Evolutionary conservation across 2,329 filamentous ascomycete genomes (phyloP).

Genomic region (Cytospora mali): DNA sequence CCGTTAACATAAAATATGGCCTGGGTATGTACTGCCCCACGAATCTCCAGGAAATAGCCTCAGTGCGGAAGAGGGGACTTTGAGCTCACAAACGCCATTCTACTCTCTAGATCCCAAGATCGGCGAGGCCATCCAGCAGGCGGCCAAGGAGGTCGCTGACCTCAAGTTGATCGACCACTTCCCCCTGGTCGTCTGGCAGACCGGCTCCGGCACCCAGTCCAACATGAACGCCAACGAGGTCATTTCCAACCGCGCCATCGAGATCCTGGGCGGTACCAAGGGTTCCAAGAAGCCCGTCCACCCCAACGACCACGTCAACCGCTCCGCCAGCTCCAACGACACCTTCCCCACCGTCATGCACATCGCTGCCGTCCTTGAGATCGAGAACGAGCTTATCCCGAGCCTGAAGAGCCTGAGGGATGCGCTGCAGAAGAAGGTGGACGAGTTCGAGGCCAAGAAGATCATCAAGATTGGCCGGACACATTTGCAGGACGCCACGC

Average conservation of each 20-base stretch:
- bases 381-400: slow-evolving; percentile 84
- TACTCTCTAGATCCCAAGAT: slow-evolving; percentile 73
- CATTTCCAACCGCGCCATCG: slow-evolving; percentile 98
- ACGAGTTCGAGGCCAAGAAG: slow-evolving; percentile 79
- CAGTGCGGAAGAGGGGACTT: not conserved
- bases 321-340: slow-evolving; percentile 97
- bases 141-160: slow-evolving; percentile 87
- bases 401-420: slow-evolving; percentile 79
- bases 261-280: slow-evolving; percentile 92
- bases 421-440: slow-evolving; percentile 84
- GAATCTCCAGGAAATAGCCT: not conserved
- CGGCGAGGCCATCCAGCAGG: slow-evolving; percentile 91
- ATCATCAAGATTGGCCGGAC: slow-evolving; percentile 99
- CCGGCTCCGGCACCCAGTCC: slow-evolving; percentile 96
- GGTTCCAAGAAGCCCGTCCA: slow-evolving; percentile 98
- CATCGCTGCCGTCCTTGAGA: slow-evolving; percentile 93
- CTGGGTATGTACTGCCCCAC: slow-evolving; percentile 62
- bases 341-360: slow-evolving; percentile 99
- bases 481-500: slow-evolving; percentile 95
- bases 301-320: slow-evolving; percentile 99
- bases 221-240: slow-evolving; percentile 99
- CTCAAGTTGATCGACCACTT: slow-evolving; percentile 97
- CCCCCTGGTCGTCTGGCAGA: slow-evolving; percentile 98
- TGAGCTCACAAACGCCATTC: slow-evolving; percentile 10
- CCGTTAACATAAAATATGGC: slow-evolving; percentile 93